phyloP scores from a whole-genome alignment of 208 protist species.

The Leptomonas seymouri region DNA sequence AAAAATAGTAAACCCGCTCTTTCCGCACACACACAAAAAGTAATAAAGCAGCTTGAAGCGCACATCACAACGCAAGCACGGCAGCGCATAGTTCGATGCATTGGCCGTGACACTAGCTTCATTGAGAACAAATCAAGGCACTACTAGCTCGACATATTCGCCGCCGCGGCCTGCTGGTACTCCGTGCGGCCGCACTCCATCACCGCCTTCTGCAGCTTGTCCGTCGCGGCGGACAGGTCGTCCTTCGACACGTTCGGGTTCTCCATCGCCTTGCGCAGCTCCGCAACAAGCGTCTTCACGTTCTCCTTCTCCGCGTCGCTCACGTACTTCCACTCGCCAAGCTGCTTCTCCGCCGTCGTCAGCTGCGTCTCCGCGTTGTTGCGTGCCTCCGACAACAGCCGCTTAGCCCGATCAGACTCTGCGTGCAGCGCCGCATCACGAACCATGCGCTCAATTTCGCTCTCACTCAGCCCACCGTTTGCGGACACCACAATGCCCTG shows the following conservation, averaged over 20 bases:
- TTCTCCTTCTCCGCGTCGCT: constrained; percentile 73
- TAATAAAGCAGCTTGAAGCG: no score
- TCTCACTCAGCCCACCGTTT: constrained; percentile 76
- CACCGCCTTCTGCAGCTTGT: constrained; percentile 86
- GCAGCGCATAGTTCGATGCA: no score
- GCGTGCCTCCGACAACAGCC: constrained; percentile 76
- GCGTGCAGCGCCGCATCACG: constrained; percentile 83
- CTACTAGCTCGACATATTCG: constrained; percentile 36
- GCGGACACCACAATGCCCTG: constrained; percentile 97
- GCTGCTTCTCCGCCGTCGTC: constrained; percentile 68
- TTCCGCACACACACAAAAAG: no score
- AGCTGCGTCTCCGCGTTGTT: constrained; percentile 86
- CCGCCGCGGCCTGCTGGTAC: constrained; percentile 76
- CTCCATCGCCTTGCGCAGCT: constrained; percentile 64
- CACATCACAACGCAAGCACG: no score
- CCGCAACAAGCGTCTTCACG: constrained; percentile 49
- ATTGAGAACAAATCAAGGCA: neutral
- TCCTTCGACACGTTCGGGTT: constrained; percentile 78
- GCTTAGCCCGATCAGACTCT: constrained; percentile 79
- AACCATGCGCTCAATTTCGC: constrained; percentile 89
- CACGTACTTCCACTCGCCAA: constrained; percentile 90
- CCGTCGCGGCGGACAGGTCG: constrained; percentile 50
- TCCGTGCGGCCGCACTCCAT: constrained; percentile 81
- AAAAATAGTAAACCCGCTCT: no score
- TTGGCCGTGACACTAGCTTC: no score